Base-by-base conservation (phyloP, 1,139 yeast genomes). In the Magnusiomyces tetraspermus region DNA sequence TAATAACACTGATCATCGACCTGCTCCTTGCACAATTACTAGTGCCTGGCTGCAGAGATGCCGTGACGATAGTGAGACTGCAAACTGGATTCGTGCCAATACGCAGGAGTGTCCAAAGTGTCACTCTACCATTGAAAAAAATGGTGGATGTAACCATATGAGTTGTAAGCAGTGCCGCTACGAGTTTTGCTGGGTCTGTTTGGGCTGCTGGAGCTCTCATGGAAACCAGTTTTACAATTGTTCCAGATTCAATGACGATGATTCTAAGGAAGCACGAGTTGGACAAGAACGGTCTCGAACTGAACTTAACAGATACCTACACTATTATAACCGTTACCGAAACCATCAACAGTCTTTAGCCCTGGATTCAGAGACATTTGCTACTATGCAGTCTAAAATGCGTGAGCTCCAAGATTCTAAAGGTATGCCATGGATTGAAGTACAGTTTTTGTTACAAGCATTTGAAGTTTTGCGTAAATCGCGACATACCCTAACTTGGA, bases 111-210 rank as follows among this genome's bases (percentile, higher is more conserved):
- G 98, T 65, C 90, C 94, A 2, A 72, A 76, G 58, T 83, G 92
- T 67, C 68, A 66, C 22, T 65, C 82, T 0, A 68, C 74, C n/a
- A 76, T 76, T 50, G 79, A 86, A 62, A 85, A 90, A 64, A 85
- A 84, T 64, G 97, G 97, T 31, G 97, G 97, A 0, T 92, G 97
- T 69, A 90, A 92, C 69, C 98, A 92, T 69, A 90, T 92, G 96
- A 77, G 82, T 0, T 92, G 99, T 67, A 73, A 78, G 4, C 83
- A 82, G 57, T 92, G 99, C 67, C 66, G 67, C 13, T 71, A 79
- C 64, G 87, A 90, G 63, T 92, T 89, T 66, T 92, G 99, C 66
- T 92, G 99, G 99, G 82, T 89, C 49, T 92, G 99, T 67, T 67
- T 80, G 60, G 83, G 83, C 6, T 76, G 73, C 36, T 94, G 98